Evolutionary conservation across 257 asterid genomes (phyloP), one percentile per base, ranked within the genome.

Genomic region (Striga asiatica): DNA sequence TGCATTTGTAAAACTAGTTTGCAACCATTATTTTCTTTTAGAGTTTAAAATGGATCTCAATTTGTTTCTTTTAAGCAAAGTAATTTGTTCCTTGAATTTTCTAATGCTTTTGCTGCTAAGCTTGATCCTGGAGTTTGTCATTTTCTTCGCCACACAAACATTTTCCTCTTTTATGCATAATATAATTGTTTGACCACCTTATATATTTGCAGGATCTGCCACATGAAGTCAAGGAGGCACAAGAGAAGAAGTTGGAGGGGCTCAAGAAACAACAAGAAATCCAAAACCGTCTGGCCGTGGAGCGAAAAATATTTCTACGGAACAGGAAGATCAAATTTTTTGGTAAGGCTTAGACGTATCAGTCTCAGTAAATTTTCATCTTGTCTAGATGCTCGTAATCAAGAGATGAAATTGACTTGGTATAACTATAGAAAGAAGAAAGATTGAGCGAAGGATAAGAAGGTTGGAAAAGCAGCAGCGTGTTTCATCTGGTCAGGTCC

Each of bases 341-440:
- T 49, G 98, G 98, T 88, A 77, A 74, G 54, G 6, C 42, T n/a
- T 59, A 34, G n/a, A n/a, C n/a, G n/a, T n/a, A n/a, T n/a, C n/a
- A n/a, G n/a, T n/a, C n/a, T n/a, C n/a, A n/a, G n/a, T n/a, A n/a
- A n/a, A n/a, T n/a, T n/a, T n/a, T n/a, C n/a, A n/a, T n/a, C n/a
- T n/a, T n/a, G n/a, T n/a, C n/a, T n/a, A n/a, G n/a, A n/a, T n/a
- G n/a, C n/a, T n/a, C 13, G 43, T 37, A 37, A 37, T 37, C 17
- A 37, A 37, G 43, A 2, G 13, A 17, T 37, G 43, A n/a, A n/a
- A n/a, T n/a, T n/a, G n/a, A n/a, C n/a, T n/a, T n/a, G n/a, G n/a
- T n/a, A n/a, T n/a, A n/a, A n/a, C n/a, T n/a, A 46, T 49, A 92
- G 95, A 87, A 78, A 88, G 98, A 73, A 87, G 98, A 72, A 91